Evolutionary conservation across 2,329 filamentous ascomycete species (phyloP).

Genomic region (Phaeosphaeriaceae sp.): DNA sequence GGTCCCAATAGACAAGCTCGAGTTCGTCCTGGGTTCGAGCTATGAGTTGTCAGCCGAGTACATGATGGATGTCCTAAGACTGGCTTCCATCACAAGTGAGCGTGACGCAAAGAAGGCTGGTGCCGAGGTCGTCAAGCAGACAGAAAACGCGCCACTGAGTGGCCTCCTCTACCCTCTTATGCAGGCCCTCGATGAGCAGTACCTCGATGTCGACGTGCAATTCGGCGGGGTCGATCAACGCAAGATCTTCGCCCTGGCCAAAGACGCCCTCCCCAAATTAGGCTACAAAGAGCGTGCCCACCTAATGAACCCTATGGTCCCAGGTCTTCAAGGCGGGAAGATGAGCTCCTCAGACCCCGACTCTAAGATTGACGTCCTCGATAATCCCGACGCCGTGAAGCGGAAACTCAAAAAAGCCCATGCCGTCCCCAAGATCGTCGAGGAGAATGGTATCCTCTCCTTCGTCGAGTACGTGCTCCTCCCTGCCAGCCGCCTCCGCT

Average conservation of each 20-base stretch:
- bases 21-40: constrained; percentile 82
- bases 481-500: constrained; percentile 71
- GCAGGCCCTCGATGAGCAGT: constrained; percentile 84
- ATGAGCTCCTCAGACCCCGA: constrained; percentile 75
- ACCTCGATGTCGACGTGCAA: constrained; percentile 86
- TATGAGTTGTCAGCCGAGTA: constrained; percentile 77
- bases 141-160: constrained; percentile 73
- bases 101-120: constrained; percentile 89
- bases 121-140: constrained; percentile 93
- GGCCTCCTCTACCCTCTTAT: constrained; percentile 85
- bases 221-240: constrained; percentile 81
- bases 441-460: constrained; percentile 85
- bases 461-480: constrained; percentile 89
- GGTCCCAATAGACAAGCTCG: constrained; percentile 77
- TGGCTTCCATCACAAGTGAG: constrained; percentile 73
- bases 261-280: constrained; percentile 82
- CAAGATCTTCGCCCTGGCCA: constrained; percentile 86
- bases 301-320: constrained; percentile 86
- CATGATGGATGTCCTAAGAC: constrained; percentile 85
- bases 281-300: constrained; percentile 79
- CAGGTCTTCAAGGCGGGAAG: constrained; percentile 81
- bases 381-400: constrained; percentile 72
- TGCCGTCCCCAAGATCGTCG: constrained; percentile 74
- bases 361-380: constrained; percentile 93
- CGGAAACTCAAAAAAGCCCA: constrained; percentile 77